These are phyloP conservation scores for Earliella scabrosa DNA, from an alignment of 1,284 basidiomycete species.

Conservation along the genomic window DNA sequence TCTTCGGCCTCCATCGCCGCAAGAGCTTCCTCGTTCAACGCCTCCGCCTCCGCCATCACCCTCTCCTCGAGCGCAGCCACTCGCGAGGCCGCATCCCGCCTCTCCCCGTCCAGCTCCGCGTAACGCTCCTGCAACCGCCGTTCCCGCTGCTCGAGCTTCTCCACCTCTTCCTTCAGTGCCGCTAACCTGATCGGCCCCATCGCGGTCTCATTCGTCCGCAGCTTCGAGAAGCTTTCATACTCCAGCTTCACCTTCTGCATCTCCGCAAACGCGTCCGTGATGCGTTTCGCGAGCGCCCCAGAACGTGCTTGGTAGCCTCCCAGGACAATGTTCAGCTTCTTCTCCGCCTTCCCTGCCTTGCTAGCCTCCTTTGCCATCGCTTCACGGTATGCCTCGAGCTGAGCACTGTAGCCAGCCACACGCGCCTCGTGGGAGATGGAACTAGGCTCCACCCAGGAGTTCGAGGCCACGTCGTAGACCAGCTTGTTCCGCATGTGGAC, in stretches of 20 bases:
- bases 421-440: constrained; percentile 63
- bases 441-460: constrained; percentile 71
- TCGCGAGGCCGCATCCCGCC: constrained; percentile 63
- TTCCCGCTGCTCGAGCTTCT: constrained; percentile 77
- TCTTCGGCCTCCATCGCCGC: constrained; percentile 57
- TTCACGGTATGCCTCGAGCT: constrained; percentile 71
- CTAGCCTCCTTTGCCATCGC: constrained; percentile 83
- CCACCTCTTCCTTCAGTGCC: constrained; percentile 84
- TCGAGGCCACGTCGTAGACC: constrained; percentile 61
- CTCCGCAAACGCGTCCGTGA: constrained; percentile 73
- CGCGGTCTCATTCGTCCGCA: constrained; percentile 74
- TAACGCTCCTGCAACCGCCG: constrained; percentile 79
- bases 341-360: constrained; percentile 87
- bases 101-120: constrained; percentile 79
- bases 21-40: constrained; percentile 75
- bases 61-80: constrained; percentile 73
- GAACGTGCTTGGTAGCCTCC: constrained; percentile 91
- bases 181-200: constrained; percentile 79
- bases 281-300: constrained; percentile 67
- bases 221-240: constrained; percentile 75
- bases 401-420: constrained; percentile 63
- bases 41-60: constrained; percentile 83
- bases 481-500: constrained; percentile 61
- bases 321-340: constrained; percentile 86
- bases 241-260: constrained; percentile 73